Evolutionary conservation across 345 rosid genomes (phyloP).

Genomic region (Euclidium syriacum): DNA sequence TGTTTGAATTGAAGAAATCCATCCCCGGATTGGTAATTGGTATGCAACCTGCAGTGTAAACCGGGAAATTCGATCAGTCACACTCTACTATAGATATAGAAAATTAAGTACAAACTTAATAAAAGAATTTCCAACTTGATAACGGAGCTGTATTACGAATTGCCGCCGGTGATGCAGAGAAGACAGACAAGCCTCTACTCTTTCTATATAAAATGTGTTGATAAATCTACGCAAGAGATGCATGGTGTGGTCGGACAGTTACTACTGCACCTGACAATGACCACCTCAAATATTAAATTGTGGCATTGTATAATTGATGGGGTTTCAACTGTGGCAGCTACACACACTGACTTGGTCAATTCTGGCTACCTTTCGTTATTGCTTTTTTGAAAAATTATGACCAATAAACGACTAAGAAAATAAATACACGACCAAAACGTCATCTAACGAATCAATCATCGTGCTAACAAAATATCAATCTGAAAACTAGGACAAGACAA

Average conservation of each 20-base stretch:
- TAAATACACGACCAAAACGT: background rate
- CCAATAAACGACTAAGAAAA: background rate
- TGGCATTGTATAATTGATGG: background rate
- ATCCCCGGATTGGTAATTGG: background rate
- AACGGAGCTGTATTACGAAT: background rate
- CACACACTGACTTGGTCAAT: slow-evolving; percentile 18
- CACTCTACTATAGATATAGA: background rate
- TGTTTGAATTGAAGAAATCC: slow-evolving; percentile 25
- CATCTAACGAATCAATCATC: background rate
- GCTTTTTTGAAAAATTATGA: background rate
- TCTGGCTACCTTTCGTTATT: slow-evolving; percentile 1
- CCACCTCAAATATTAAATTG: background rate
- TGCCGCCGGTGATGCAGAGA: background rate
- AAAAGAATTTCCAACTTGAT: no score
- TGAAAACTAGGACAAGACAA: no score
- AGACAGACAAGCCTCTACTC: background rate
- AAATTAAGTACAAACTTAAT: background rate
- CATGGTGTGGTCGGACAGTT: background rate
- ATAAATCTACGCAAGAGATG: no score
- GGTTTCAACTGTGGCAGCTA: background rate
- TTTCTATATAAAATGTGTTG: background rate
- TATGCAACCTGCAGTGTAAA: background rate
- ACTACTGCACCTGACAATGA: slow-evolving; percentile 2
- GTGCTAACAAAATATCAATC: no score
- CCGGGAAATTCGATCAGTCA: background rate